Evolutionary conservation across 1,284 basidiomycete genomes (phyloP).

Genomic region (Moniliophthora roreri): DNA sequence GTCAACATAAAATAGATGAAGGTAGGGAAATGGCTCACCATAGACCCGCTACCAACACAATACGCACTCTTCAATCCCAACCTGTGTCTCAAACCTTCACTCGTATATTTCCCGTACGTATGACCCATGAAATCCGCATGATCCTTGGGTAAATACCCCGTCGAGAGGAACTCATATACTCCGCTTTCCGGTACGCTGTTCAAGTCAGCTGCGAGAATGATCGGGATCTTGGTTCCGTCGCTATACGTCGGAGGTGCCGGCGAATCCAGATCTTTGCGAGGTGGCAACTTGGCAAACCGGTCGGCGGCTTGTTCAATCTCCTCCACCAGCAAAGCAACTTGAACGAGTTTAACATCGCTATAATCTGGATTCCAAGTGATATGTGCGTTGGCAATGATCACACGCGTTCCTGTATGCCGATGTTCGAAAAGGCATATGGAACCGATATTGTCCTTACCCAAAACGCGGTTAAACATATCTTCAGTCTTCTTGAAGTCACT

Average conservation of each 20-base stretch:
- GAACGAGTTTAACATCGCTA: slow-evolving; percentile 97
- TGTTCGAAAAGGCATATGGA: slow-evolving; percentile 89
- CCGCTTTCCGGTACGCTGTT: slow-evolving; percentile 89
- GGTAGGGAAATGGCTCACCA: no score
- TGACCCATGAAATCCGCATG: slow-evolving; percentile 95
- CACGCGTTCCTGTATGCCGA: slow-evolving; percentile 80
- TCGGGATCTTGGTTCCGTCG: slow-evolving; percentile 87
- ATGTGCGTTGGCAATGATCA: slow-evolving; percentile 91
- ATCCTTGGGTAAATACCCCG: slow-evolving; percentile 67
- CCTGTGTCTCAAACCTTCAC: slow-evolving; percentile 83
- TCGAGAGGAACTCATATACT: slow-evolving; percentile 90
- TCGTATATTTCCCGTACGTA: slow-evolving; percentile 90
- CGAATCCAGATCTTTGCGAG: slow-evolving; percentile 41
- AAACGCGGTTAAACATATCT: slow-evolving; percentile 99
- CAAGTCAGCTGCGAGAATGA: slow-evolving; percentile 92
- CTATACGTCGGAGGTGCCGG: slow-evolving; percentile 69
- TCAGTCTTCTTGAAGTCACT: slow-evolving; percentile 98
- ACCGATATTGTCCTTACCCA: slow-evolving; percentile 95
- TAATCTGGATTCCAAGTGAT: slow-evolving; percentile 94
- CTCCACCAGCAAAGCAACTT: slow-evolving; percentile 90
- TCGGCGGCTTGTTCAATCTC: slow-evolving; percentile 90
- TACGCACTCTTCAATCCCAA: slow-evolving; percentile 88
- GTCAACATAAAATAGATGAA: no score
- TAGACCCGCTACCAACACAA: slow-evolving; percentile 27
- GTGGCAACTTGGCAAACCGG: slow-evolving; percentile 84